Conservation (phyloP, 140 eudicot species). For the Flaveria floridana region DNA sequence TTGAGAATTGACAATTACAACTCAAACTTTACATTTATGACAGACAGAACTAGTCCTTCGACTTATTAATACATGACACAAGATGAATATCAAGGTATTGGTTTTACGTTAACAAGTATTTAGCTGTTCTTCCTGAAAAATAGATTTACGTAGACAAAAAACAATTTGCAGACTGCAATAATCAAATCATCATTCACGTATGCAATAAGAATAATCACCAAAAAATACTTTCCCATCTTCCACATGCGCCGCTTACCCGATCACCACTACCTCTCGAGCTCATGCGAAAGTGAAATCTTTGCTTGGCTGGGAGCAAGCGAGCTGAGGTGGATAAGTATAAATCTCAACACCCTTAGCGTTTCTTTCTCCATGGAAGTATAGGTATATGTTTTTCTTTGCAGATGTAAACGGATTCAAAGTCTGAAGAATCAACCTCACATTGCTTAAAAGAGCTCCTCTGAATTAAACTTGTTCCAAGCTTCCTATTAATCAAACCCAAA, state of each 20-base stretch:
- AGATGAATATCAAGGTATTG: too few relatives aligned
- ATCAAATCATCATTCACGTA: conserved; percentile 16
- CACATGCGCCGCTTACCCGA: conserved; percentile 22
- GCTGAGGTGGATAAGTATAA: neutral
- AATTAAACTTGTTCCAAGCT: conserved; percentile 44
- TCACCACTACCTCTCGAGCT: conserved; percentile 10
- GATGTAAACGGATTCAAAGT: too few relatives aligned
- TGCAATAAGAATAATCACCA: conserved; percentile 20
- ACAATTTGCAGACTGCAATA: conserved; percentile 26
- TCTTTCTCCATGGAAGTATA: too few relatives aligned
- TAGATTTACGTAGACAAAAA: conserved; percentile 24
- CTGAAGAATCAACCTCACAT: too few relatives aligned
- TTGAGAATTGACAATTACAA: too few relatives aligned
- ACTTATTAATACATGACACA: too few relatives aligned
- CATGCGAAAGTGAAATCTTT: conserved; percentile 16
- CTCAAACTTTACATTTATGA: too few relatives aligned
- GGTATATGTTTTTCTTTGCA: too few relatives aligned
- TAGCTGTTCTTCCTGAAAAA: conserved; percentile 22
- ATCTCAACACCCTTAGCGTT: too few relatives aligned
- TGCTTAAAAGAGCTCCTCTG: conserved; percentile 39
- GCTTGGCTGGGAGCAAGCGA: neutral
- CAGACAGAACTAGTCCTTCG: too few relatives aligned
- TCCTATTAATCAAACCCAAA: conserved; percentile 31
- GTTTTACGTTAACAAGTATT: neutral
- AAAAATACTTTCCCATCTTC: conserved; percentile 26